Base-by-base conservation (phyloP, 176 grass and related monocot species). In the Puccinellia tenuiflora region DNA sequence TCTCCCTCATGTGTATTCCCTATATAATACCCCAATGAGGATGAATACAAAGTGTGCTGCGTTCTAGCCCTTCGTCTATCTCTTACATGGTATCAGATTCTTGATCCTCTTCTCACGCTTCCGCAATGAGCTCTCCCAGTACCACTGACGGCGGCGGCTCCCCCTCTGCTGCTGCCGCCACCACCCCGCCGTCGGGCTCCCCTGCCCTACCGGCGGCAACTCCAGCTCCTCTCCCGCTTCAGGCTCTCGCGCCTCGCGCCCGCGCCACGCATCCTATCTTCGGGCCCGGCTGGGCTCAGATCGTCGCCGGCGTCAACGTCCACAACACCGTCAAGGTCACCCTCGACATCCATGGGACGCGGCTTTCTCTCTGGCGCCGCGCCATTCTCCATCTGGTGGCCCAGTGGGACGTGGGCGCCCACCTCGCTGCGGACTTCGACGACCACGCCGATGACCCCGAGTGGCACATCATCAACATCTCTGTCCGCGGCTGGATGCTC, bases 211-310 rank as follows among this genome's bases (percentile, higher is more conserved):
- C 43, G 11, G 43, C 2, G 0, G 43, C 11, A 2, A 4, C 20
- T 8, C 20, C 20, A 47, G 0, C 1, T 0, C 5, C 51, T 3
- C 20, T 54, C 7, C 51, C 51, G 21, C 51, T 54, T 2, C 6
- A 21, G 0, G 1, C 7, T 3, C 0, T 54, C 0, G 18, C 20
- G 1, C 51, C 51, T 3, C 20, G 20, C 20, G 7, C 1, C 0
- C 20, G 20, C 7, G 0, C 0, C 0, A 1, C 0, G 1, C 51
- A 54, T 1, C 51, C 51, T 20, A 54, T n/a, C 51, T 54, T 54
- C 20, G 51, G 20, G 2, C 2, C 5, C 1, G 51, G 51, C 51
- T 54, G 20, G 51, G 51, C 51, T 8, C 20, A 54, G 51, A 18
- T 54, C 2, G 51, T 54, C 20, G 51, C 20, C 7, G 1, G 7